These are phyloP conservation scores for Castanea sativa DNA, from an alignment of 306 rosid genomes.

Conservation along the genomic window DNA sequence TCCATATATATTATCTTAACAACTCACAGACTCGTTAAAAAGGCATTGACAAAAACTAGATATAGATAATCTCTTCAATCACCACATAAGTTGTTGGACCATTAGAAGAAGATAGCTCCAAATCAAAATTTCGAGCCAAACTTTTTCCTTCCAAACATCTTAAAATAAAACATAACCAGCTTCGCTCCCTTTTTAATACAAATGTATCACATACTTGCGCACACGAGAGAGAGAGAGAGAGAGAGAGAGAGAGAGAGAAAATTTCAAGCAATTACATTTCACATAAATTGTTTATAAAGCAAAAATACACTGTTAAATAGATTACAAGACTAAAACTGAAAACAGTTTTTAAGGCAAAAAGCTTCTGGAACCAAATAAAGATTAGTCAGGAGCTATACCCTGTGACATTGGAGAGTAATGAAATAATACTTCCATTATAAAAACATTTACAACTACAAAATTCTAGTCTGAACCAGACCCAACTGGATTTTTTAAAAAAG, in stretches of 20 bases:
- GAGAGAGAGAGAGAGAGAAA: not conserved
- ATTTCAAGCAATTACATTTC: not conserved
- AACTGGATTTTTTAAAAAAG: not conserved
- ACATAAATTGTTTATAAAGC: not conserved
- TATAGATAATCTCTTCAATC: no score
- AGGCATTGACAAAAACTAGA: no score
- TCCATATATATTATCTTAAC: no score
- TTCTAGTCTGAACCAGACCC: not conserved
- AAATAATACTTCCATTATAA: not conserved
- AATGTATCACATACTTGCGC: no score
- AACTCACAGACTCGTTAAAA: no score
- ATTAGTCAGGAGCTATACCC: not conserved
- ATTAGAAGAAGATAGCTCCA: no score
- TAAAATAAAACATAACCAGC: no score
- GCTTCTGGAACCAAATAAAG: not conserved
- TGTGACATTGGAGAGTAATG: not conserved
- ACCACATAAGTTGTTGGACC: no score
- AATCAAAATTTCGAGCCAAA: no score
- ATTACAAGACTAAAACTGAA: not conserved
- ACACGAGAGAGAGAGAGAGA: no score
- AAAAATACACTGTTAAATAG: not conserved
- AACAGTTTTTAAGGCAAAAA: not conserved
- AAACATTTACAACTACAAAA: not conserved
- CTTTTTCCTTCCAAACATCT: no score
- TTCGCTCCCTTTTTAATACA: no score